Evolutionary conservation across 768 basidiomycete genomes (phyloP).

Genomic region (Serendipita sp.): DNA sequence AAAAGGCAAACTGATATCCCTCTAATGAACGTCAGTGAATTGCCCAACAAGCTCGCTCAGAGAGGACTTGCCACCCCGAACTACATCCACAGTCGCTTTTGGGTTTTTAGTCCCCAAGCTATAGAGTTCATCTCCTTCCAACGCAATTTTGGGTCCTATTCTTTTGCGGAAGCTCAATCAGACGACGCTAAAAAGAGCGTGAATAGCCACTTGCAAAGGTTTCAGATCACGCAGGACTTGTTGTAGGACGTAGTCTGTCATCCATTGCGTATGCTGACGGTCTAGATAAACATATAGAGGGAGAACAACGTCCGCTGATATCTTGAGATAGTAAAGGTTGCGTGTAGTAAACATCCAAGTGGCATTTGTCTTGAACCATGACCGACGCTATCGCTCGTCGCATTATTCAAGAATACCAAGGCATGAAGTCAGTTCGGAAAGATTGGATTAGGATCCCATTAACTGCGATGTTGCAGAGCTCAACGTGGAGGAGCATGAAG

Average conservation of each 20-base stretch:
- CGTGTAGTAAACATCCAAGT: not conserved
- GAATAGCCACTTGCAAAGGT: not conserved
- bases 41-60: not conserved
- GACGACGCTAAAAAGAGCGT: not conserved
- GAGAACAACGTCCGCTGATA: not conserved
- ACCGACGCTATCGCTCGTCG: too few relatives aligned
- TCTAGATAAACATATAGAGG: slow-evolving; percentile 2
- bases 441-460: not conserved
- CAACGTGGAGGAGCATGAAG: slow-evolving; percentile 13
- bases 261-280: not conserved
- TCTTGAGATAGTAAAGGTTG: slow-evolving; percentile 6
- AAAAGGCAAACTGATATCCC: not conserved
- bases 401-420: not conserved
- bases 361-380: too few relatives aligned
- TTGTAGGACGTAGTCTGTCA: slow-evolving; percentile 2
- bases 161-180: not conserved
- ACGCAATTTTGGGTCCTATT: not conserved
- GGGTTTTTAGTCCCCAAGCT: not conserved
- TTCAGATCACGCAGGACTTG: not conserved
- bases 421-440: not conserved
- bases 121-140: not conserved
- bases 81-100: not conserved
- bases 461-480: slow-evolving; percentile 11
- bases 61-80: not conserved
- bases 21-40: not conserved